phyloP scores from a whole-genome alignment of 1,284 basidiomycete species.

The Xerocomus cyaneibrunnescens region DNA sequence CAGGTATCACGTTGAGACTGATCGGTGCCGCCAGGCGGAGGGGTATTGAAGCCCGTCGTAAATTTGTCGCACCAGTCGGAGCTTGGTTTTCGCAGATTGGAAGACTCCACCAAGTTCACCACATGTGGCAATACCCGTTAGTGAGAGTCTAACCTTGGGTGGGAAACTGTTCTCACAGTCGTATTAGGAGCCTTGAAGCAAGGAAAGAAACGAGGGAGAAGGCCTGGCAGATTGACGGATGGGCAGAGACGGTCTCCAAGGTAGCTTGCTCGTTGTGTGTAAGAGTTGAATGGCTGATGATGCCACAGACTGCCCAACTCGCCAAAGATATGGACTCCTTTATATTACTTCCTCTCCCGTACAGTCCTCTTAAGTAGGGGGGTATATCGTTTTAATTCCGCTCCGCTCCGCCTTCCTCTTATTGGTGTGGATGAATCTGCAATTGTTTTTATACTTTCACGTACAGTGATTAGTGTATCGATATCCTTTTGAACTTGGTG shows the following conservation, averaged over 20 bases:
- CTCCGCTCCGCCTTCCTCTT: background rate
- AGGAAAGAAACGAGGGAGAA: conserved; percentile 82
- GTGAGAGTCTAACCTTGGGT: conserved; percentile 33
- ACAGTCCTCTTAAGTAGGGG: conserved; percentile 73
- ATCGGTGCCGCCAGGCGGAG: conserved; percentile 55
- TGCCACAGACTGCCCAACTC: conserved; percentile 71
- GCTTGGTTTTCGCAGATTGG: conserved; percentile 96
- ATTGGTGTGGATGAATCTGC: background rate
- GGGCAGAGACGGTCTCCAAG: conserved; percentile 93
- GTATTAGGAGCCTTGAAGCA: conserved; percentile 67
- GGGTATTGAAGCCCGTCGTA: conserved; percentile 85
- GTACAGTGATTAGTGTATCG: background rate
- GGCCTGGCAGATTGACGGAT: conserved; percentile 91
- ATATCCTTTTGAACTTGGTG: background rate
- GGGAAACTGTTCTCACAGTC: conserved; percentile 15
- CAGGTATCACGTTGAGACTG: conserved; percentile 1
- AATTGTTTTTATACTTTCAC: background rate
- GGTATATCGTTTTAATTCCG: background rate
- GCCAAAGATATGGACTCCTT: conserved; percentile 77
- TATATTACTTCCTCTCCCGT: conserved; percentile 71
- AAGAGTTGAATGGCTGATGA: conserved; percentile 7
- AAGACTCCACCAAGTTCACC: conserved; percentile 85
- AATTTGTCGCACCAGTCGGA: conserved; percentile 83
- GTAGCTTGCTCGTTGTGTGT: conserved; percentile 39
- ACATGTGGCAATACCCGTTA: conserved; percentile 92